These are phyloP conservation scores for Hippophae rhamnoides DNA, from an alignment of 306 rosid species.

Conservation along the genomic window DNA sequence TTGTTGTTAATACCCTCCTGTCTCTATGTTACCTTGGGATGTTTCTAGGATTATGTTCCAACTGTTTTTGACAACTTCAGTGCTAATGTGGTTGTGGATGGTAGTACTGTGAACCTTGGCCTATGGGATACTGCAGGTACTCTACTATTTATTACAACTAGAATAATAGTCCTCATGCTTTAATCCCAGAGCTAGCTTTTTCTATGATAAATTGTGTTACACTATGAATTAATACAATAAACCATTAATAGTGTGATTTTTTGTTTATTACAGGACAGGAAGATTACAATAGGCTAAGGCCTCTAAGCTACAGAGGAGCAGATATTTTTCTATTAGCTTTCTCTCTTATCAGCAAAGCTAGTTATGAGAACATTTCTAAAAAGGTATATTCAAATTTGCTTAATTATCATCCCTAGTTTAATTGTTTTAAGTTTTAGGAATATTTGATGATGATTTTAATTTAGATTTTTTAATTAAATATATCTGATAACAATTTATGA, in stretches of 20 bases:
- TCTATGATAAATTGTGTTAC: too few species aligned
- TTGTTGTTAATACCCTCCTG: too few species aligned
- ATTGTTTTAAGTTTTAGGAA: neutral
- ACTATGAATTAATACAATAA: too few species aligned
- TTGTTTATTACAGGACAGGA: conserved; percentile 18
- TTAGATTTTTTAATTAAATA: too few species aligned
- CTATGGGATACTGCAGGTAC: conserved; percentile 78
- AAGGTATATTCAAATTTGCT: conserved; percentile 7
- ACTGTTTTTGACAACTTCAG: conserved; percentile 66
- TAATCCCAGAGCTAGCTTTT: too few species aligned
- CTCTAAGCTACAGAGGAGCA: conserved; percentile 27
- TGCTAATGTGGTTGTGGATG: conserved; percentile 58
- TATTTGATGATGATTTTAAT: too few species aligned
- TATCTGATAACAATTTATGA: too few species aligned
- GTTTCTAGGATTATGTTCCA: conserved; percentile 28
- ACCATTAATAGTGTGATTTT: too few species aligned
- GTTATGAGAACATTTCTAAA: conserved; percentile 22
- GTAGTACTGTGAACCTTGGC: conserved; percentile 58
- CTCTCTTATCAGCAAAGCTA: conserved; percentile 24
- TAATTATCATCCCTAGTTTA: neutral
- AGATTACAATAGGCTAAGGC: conserved; percentile 24
- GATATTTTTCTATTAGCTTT: conserved; percentile 22
- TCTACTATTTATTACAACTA: neutral
- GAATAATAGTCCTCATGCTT: neutral
- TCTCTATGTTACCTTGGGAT: neutral